phyloP scores from a whole-genome alignment of 495 filamentous ascomycete genomes.

The Neurospora sp. region DNA sequence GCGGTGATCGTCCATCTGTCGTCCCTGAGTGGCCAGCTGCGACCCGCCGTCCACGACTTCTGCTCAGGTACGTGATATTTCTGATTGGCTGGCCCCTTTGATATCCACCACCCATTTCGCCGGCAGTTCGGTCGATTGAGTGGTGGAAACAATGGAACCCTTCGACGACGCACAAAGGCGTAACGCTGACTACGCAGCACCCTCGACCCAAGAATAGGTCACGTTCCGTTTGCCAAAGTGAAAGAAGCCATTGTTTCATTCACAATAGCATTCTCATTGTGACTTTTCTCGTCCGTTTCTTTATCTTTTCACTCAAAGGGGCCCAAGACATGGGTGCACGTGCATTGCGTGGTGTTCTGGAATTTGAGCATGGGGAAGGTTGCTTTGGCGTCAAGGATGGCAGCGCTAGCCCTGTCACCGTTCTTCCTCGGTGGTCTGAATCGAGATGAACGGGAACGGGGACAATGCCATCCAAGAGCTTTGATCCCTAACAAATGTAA shows the following conservation, averaged over 20 bases:
- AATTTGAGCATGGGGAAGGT: background rate
- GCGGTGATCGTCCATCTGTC: constrained; percentile 7
- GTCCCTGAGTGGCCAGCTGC: constrained; percentile 8
- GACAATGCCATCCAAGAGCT: background rate
- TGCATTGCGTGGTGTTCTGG: background rate
- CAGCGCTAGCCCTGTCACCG: background rate
- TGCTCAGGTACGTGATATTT: constrained; percentile 15
- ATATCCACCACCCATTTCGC: background rate
- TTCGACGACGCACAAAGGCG: background rate
- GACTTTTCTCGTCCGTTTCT: background rate
- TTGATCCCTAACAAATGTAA: background rate
- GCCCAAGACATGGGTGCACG: background rate
- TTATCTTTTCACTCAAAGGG: background rate
- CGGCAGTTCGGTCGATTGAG: background rate
- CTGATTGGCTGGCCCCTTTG: constrained; percentile 12
- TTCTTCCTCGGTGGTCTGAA: background rate
- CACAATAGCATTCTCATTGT: background rate
- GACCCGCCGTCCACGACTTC: constrained; percentile 10
- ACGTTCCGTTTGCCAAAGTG: background rate
- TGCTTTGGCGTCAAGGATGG: background rate
- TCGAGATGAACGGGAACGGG: background rate
- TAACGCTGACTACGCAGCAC: background rate
- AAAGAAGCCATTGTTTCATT: background rate
- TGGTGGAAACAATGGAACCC: background rate
- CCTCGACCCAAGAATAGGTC: background rate